These are phyloP conservation scores for Mucor racemosus DNA, from an alignment of 371 early-diverging fungal species.

Conservation along the genomic window DNA sequence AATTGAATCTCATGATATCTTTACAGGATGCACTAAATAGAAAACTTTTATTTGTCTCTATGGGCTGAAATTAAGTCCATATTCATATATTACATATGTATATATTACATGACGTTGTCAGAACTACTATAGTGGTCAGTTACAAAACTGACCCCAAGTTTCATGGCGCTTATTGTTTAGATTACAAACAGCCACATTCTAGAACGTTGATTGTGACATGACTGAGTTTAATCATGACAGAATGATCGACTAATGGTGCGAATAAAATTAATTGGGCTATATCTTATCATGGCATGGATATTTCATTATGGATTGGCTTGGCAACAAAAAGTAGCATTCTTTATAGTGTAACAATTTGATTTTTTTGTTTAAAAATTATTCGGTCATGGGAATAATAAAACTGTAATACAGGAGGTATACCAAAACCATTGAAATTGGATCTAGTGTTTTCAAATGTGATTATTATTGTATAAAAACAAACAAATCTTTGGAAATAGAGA, in stretches of 20 bases:
- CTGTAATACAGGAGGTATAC: not conserved
- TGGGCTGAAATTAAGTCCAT: conserved; percentile 8
- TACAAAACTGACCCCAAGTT: not conserved
- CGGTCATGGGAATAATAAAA: not conserved
- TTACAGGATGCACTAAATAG: not conserved
- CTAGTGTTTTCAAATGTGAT: conserved; percentile 2
- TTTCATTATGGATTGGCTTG: not conserved
- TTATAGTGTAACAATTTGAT: not conserved
- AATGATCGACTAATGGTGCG: not conserved
- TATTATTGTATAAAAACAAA: conserved; percentile 4
- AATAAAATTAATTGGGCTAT: not conserved
- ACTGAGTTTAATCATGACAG: not conserved
- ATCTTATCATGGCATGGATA: not conserved
- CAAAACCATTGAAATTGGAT: conserved; percentile 2
- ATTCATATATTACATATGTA: not conserved
- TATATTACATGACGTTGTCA: not conserved
- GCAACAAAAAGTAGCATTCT: not conserved
- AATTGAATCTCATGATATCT: not conserved
- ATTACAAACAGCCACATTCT: not conserved
- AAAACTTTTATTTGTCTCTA: not conserved
- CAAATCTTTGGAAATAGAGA: not conserved
- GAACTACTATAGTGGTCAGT: not conserved
- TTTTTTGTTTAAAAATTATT: not conserved
- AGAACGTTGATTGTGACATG: not conserved
- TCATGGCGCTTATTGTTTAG: not conserved